Evolutionary conservation across 768 basidiomycete species (phyloP).

Genomic region (Zangia roseola): DNA sequence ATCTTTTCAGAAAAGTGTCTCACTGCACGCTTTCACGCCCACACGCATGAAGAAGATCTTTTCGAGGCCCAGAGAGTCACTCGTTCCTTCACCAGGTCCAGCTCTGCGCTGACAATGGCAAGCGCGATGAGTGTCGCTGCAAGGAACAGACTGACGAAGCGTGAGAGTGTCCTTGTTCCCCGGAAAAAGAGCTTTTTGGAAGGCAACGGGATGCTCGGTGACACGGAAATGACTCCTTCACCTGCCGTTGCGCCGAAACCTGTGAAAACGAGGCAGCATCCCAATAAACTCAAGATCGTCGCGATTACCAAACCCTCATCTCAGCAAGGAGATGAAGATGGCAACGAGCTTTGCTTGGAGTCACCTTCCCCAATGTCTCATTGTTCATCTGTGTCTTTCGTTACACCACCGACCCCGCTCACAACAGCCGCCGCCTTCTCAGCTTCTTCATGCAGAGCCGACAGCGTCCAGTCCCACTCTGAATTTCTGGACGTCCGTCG

Average conservation of each 20-base stretch:
- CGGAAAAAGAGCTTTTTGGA: slow-evolving; percentile 52
- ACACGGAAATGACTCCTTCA: slow-evolving; percentile 10
- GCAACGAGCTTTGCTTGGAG: slow-evolving; percentile 20
- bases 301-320: slow-evolving; percentile 19
- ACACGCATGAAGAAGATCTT: slow-evolving; percentile 59
- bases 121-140: slow-evolving; percentile 54
- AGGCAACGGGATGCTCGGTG: slow-evolving; percentile 10
- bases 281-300: slow-evolving; percentile 30
- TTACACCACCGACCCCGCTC: slow-evolving; percentile 24
- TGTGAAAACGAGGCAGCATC: slow-evolving; percentile 20
- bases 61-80: slow-evolving; percentile 52
- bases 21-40: slow-evolving; percentile 65
- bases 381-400: slow-evolving; percentile 34
- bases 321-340: slow-evolving; percentile 26
- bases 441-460: slow-evolving; percentile 10
- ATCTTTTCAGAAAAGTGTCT: slow-evolving; percentile 75
- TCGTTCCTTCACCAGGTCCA: slow-evolving; percentile 50
- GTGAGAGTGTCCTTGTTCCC: slow-evolving; percentile 69
- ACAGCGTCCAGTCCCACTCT: slow-evolving; percentile 21
- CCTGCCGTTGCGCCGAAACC: slow-evolving; percentile 10
- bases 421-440: slow-evolving; percentile 14
- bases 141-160: slow-evolving; percentile 55
- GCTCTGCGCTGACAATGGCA: slow-evolving; percentile 59
- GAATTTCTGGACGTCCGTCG: slow-evolving; percentile 27
- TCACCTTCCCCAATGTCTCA: slow-evolving; percentile 42